A percentile compares a stretch with the other conserved stretches of the same genome.
phyloP scores from a whole-genome alignment of 441 rosid species.

The Melastoma candidum region DNA sequence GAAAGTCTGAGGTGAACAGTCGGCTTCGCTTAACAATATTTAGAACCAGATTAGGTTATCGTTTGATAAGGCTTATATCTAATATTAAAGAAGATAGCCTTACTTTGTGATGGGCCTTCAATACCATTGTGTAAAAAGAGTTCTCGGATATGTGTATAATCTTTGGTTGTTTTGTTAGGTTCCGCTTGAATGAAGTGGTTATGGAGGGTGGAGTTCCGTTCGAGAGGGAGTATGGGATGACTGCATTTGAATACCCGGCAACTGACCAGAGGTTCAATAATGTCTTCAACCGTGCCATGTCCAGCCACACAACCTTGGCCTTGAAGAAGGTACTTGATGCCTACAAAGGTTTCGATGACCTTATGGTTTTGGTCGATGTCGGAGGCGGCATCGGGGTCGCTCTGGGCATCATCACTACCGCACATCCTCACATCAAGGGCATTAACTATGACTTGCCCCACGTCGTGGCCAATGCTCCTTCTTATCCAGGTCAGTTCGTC shows the following conservation, averaged over 20 bases:
- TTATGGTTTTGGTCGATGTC: neutral
- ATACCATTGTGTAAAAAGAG: no score
- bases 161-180: neutral
- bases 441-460: constrained; percentile 11
- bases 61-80: no score
- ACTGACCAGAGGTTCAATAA: constrained; percentile 5
- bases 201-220: constrained; percentile 10
- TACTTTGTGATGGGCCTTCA: no score
- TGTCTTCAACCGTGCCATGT: constrained; percentile 7
- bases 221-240: constrained; percentile 8
- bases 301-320: constrained; percentile 1
- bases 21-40: no score
- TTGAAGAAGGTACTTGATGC: constrained; percentile 2
- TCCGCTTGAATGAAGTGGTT: constrained; percentile 5
- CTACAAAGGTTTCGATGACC: constrained; percentile 3
- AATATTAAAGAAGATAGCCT: no score
- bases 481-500: constrained; percentile 1
- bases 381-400: constrained; percentile 2
- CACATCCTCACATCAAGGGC: constrained; percentile 6
- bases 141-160: no score
- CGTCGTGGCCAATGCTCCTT: constrained; percentile 2
- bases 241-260: neutral
- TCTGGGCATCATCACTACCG: constrained; percentile 1
- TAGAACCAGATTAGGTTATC: no score
- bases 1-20: no score